Conservation (phyloP, 306 rosid genomes). For the Pyrus pyrifolia region DNA sequence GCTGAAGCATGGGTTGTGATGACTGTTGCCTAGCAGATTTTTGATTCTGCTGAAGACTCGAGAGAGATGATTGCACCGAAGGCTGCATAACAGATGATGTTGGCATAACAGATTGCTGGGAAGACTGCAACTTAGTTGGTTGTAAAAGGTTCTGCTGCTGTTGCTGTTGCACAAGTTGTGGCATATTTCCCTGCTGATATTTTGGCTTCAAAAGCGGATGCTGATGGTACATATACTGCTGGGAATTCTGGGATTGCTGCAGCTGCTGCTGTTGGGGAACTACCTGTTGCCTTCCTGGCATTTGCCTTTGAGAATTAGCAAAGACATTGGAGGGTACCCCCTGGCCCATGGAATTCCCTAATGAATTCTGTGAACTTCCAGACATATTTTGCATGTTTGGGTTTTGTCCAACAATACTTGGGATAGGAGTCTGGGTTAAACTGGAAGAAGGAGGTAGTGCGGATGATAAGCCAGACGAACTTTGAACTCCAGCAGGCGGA, state of each 20-base stretch:
- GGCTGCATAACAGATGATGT: constrained; percentile 59
- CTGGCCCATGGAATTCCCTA: constrained; percentile 59
- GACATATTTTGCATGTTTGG: constrained; percentile 54
- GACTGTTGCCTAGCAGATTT: constrained; percentile 63
- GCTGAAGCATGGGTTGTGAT: constrained; percentile 69
- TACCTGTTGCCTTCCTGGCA: constrained; percentile 72
- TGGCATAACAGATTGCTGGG: constrained; percentile 77
- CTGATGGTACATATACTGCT: constrained; percentile 52
- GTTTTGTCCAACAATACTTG: constrained; percentile 62
- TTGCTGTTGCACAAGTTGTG: constrained; percentile 49
- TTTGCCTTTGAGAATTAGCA: constrained; percentile 65
- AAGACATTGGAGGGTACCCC: constrained; percentile 57
- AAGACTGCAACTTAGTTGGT: constrained; percentile 63
- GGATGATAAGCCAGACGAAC: constrained; percentile 34
- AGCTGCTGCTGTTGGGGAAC: constrained; percentile 58
- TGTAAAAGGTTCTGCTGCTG: constrained; percentile 70
- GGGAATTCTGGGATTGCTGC: constrained; percentile 55
- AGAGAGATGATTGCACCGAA: constrained; percentile 49
- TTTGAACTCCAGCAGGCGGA: constrained; percentile 40
- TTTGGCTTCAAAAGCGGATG: constrained; percentile 48
- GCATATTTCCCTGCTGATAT: constrained; percentile 37
- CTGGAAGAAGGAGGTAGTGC: constrained; percentile 48
- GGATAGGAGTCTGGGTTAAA: constrained; percentile 49
- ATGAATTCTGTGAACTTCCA: constrained; percentile 47
- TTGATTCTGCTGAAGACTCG: constrained; percentile 68